These are phyloP conservation scores for Aspergillus kassunensis DNA, from an alignment of 495 filamentous ascomycete genomes.

Conservation along the genomic window DNA sequence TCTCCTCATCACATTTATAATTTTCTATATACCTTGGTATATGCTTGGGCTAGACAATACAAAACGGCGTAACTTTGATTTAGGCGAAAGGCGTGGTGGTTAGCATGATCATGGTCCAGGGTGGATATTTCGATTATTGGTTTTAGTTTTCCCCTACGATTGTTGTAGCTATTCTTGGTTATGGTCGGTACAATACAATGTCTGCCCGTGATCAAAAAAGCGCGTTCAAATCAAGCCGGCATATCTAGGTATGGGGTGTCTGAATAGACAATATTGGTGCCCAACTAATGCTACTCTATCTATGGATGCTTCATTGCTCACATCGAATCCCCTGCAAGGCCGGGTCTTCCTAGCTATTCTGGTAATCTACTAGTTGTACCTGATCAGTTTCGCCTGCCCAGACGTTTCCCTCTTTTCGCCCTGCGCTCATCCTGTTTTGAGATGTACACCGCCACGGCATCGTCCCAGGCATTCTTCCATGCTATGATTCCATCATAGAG, in stretches of 20 bases:
- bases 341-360: too few relatives aligned
- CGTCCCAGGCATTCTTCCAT: slow-evolving; percentile 43
- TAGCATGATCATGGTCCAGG: slow-evolving; percentile 19
- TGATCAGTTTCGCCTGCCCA: too few relatives aligned
- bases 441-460: slow-evolving; percentile 36
- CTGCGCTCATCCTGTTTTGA: slow-evolving; percentile 25
- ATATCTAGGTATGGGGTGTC: too few relatives aligned
- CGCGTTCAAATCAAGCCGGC: background rate
- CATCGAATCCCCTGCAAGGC: too few relatives aligned
- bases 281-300: too few relatives aligned
- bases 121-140: slow-evolving; percentile 19
- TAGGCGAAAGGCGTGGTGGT: slow-evolving; percentile 26
- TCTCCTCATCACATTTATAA: slow-evolving; percentile 1
- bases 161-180: slow-evolving; percentile 11
- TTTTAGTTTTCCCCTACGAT: slow-evolving; percentile 6
- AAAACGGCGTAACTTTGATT: slow-evolving; percentile 33
- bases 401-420: slow-evolving; percentile 17
- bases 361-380: too few relatives aligned
- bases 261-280: too few relatives aligned
- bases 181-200: background rate
- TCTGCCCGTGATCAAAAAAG: background rate
- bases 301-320: too few relatives aligned
- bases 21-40: slow-evolving; percentile 25
- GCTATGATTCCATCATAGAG: slow-evolving; percentile 35
- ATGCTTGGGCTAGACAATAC: slow-evolving; percentile 35